Base-by-base conservation (phyloP, 768 basidiomycete species). In the Pleurotus platypus region DNA sequence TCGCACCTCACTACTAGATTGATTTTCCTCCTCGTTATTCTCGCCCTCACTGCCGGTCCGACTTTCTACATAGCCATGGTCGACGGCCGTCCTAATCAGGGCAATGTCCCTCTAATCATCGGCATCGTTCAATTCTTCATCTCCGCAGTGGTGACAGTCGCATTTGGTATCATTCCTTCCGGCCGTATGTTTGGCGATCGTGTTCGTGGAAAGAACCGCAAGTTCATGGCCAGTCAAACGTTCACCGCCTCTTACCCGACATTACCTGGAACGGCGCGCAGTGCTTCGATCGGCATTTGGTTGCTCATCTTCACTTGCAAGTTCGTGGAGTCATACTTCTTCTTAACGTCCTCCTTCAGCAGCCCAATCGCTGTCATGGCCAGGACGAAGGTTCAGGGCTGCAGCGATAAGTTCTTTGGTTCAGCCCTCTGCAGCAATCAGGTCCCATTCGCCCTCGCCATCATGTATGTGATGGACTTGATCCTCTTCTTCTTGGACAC, bases 391-490 rank as follows among this genome's bases (percentile, higher is more conserved):
- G 91, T 98, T 1, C 92, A 94, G 68, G 86, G 86, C 46, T 99
- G 97, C 73, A 81, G 67, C 60, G 96, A 98, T 73, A 87, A 79
- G 71, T 76, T 86, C 59, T 90, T 98, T 66, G 94, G 94, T 13
- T 76, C 69, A 55, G 79, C 77, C 5, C 78, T 98, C 5, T 99
- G 97, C 76, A 78, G 84, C 38, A 94, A 97, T 66, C 97, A 99
- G 58, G 90, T 97, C 40, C 84, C 89, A 0, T 99, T 98, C 75
- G 88, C 97, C 0, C 83, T 99, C 59, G 78, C 95, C 40, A 94
- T 98, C 80, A 99, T 98, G 96, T 98, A 96, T 77, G 70, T 97
- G 72, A 98, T 99, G 97, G 97, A 99, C 69, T 75, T 99, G 62
- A 80, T 92, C 57, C 78, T 99, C 63, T 99, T 98, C 86, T 99